Evolutionary conservation across 495 filamentous ascomycete genomes (phyloP), one percentile per base, ranked within the genome.

Genomic region (Talaromyces liani): DNA sequence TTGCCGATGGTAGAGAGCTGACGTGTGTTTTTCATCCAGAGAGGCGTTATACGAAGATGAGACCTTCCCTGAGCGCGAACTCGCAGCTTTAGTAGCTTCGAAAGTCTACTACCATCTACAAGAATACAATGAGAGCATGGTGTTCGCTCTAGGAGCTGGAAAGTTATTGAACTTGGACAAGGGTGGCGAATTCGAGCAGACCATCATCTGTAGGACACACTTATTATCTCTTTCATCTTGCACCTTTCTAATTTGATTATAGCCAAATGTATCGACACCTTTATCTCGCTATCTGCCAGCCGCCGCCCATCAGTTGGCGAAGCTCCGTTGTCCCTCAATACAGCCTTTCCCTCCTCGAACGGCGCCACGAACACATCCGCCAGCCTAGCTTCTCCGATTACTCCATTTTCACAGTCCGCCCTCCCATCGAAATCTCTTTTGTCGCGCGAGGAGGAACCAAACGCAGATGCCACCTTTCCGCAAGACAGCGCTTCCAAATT

Each of bases 71-170:
- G 89, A 99, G 72, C 90, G 94, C 68, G 90, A 93, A 71, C 87
- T 98, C 51, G 95, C 95, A 61, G 93, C 95, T 62, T 82, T 99
- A 31, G 92, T 99, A 57, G 89, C 93, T 59, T 89, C 95, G 64
- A 98, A 98, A 81, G 91, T 98, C 66, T 99, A 98, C 77, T 99
- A 97, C 73, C 93, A 99, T 72, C 86, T 99, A 55, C 91, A 95
- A 77, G 95, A 96, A 76, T 98, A 98, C 78, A 92, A 97, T 71
- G 94, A 98, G 82, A 96, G 93, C 75, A 98, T 99, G 95, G 88
- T 90, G 24, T 97, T 99, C 77, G 95, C 95, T 58, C 84, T 99
- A 12, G 93, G 91, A 34, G 93, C 95, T 20, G 95, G 95, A 41
- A 93, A 97, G 68, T 84, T 97, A 25, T 97, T 99, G 80, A 88